Evolutionary conservation across 1,284 basidiomycete species (phyloP), one percentile per base, ranked within the genome.

Genomic region (Rhizoctonia solani): DNA sequence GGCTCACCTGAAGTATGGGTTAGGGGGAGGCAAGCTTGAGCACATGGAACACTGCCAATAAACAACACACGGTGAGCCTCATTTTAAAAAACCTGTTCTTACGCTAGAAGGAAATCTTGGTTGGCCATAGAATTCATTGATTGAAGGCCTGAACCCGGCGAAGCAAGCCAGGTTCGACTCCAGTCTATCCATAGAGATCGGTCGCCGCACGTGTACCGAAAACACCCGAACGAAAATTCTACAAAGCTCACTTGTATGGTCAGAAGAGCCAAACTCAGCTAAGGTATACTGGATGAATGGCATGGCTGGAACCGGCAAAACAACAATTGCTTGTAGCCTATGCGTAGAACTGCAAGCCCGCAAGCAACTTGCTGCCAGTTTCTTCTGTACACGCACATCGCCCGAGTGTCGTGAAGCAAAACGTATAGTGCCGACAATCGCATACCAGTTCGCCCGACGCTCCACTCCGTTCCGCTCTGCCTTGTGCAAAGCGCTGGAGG

Each of bases 211-310:
- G 37, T 59, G 56, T 25, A 59, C 56, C 0, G 27, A 29, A 16
- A 49, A 47, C 44, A 59, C 56, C 29, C 56, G 56, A 3, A 13
- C n/a, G 3, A 16, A n/a, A 9, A 23, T 59, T 1, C 56, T 59
- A 3, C 8, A n/a, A 13, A 44, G 11, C 8, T n/a, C 49, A 0
- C 14, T 9, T 5, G 44, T 30, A 4, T 59, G 56, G 56, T 27
- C 56, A 21, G 9, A 37, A 14, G 30, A 59, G 2, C 29, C 56
- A 13, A 1, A 46, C 25, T n/a, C 29, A 3, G n/a, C 41, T 2
- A 46, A 46, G n/a, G n/a, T 59, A 19, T 59, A 59, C 29, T 59
- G 56, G 56, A 59, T 59, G 56, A 47, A 59, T n/a, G n/a, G n/a
- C n/a, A n/a, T n/a, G n/a, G n/a, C n/a, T n/a, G n/a, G n/a, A n/a